These are phyloP conservation scores for Colletotrichum scovillei DNA, from an alignment of 2,329 filamentous ascomycete genomes.

Conservation along the genomic window DNA sequence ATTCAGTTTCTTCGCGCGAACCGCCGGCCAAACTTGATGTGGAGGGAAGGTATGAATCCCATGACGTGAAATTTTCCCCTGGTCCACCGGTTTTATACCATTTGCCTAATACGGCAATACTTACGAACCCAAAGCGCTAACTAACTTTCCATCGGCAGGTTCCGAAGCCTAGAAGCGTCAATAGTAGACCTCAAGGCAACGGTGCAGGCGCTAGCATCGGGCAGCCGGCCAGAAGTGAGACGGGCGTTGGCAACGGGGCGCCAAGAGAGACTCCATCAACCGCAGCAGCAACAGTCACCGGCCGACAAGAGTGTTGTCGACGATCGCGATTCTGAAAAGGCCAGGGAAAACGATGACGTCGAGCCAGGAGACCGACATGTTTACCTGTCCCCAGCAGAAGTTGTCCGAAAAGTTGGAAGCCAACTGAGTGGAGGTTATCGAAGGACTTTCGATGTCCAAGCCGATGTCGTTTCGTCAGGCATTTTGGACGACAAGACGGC, in stretches of 20 bases:
- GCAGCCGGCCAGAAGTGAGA: slow-evolving; percentile 13
- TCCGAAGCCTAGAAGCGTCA: slow-evolving; percentile 24
- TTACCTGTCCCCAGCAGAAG: slow-evolving; percentile 30
- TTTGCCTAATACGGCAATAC: neutral
- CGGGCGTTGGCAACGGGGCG: neutral
- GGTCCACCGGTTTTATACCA: neutral
- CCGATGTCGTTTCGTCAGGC: slow-evolving; percentile 26
- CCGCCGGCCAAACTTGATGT: slow-evolving; percentile 15
- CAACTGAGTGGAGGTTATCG: slow-evolving; percentile 31
- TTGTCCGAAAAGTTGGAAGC: slow-evolving; percentile 29
- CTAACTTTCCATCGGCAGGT: slow-evolving; percentile 6
- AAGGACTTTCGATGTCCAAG: slow-evolving; percentile 25
- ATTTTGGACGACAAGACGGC: slow-evolving; percentile 27
- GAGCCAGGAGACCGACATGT: slow-evolving; percentile 30
- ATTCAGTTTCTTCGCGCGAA: slow-evolving; percentile 24
- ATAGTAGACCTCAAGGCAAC: slow-evolving; percentile 28
- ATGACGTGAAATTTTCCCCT: no score
- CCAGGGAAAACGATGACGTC: slow-evolving; percentile 18
- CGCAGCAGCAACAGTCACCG: neutral
- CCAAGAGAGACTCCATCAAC: neutral
- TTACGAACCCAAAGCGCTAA: neutral
- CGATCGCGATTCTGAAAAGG: neutral
- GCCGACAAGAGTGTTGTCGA: slow-evolving; percentile 1
- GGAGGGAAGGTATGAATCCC: slow-evolving; percentile 20
- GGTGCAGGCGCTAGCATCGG: slow-evolving; percentile 19